phyloP scores from a whole-genome alignment of 2,329 filamentous ascomycete genomes.

The Venturia effusa region DNA sequence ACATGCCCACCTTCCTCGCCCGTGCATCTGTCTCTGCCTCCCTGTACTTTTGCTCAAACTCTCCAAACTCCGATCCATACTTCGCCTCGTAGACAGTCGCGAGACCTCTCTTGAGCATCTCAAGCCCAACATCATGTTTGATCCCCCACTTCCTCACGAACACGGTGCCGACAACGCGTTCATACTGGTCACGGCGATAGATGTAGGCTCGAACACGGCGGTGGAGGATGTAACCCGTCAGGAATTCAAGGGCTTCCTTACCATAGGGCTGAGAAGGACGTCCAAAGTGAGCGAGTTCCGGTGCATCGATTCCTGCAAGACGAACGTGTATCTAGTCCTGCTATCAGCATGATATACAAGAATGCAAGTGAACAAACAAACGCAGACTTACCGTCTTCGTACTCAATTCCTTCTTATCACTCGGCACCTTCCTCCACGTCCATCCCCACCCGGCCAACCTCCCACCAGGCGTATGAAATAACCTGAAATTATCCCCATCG shows the following conservation, averaged over 20 bases:
- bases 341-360: background rate
- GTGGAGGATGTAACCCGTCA: constrained; percentile 60
- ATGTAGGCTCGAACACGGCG: constrained; percentile 72
- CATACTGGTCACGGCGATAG: constrained; percentile 82
- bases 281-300: constrained; percentile 88
- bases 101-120: constrained; percentile 77
- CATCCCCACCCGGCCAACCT: constrained; percentile 84
- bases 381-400: constrained; percentile 58
- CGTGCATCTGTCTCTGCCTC: constrained; percentile 47
- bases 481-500: constrained; percentile 89
- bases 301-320: constrained; percentile 85
- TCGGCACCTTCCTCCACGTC: constrained; percentile 62
- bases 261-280: constrained; percentile 74
- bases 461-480: constrained; percentile 94
- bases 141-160: constrained; percentile 60
- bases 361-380: background rate
- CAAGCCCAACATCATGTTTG: constrained; percentile 70
- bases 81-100: constrained; percentile 95
- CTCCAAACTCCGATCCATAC: constrained; percentile 77
- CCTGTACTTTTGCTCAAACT: constrained; percentile 49
- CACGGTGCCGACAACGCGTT: constrained; percentile 78
- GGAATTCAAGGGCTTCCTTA: constrained; percentile 69
- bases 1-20: constrained; percentile 45
- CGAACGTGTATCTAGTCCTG: constrained; percentile 65
- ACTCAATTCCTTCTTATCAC: constrained; percentile 55